phyloP scores from a whole-genome alignment of 139 green algal species.

The Tetradesmus obliquus region DNA sequence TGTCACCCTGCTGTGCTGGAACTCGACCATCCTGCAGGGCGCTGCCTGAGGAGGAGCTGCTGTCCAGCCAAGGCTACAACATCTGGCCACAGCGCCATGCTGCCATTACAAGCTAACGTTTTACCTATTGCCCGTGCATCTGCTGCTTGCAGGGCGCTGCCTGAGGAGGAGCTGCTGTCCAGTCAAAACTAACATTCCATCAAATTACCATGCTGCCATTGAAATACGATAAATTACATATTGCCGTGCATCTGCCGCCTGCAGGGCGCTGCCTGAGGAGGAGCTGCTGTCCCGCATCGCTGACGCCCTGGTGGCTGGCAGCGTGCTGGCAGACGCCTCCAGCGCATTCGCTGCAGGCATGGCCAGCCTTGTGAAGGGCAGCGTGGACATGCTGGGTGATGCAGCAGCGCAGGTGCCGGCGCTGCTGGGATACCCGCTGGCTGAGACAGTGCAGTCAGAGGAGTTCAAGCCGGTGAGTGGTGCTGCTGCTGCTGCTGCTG shows the following conservation, averaged over 20 bases:
- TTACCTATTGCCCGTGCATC: constrained; percentile 49
- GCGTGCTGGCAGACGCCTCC: constrained; percentile 68
- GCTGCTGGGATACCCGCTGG: constrained; percentile 91
- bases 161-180: neutral
- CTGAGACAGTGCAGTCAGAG: constrained; percentile 76
- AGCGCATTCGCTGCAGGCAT: constrained; percentile 73
- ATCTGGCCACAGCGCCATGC: too few species aligned
- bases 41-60: neutral
- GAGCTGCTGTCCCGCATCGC: constrained; percentile 61
- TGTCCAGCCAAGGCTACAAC: too few species aligned
- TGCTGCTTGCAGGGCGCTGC: neutral
- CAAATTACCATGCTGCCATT: too few species aligned
- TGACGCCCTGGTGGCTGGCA: constrained; percentile 60
- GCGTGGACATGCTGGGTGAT: constrained; percentile 75
- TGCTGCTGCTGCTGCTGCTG: neutral
- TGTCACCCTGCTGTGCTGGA: too few species aligned
- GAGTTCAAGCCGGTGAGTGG: constrained; percentile 62
- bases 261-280: constrained; percentile 48
- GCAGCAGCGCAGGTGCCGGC: constrained; percentile 69
- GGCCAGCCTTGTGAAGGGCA: constrained; percentile 65
- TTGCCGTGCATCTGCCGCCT: constrained; percentile 47
- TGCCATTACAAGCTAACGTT: too few species aligned
- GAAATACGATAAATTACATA: neutral
- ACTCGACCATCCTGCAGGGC: neutral
- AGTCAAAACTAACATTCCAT: too few species aligned